A percentile compares a stretch with the other conserved stretches of the same genome.
Conservation (phyloP, 306 rosid species). For the Astragalus glycyphyllos region DNA sequence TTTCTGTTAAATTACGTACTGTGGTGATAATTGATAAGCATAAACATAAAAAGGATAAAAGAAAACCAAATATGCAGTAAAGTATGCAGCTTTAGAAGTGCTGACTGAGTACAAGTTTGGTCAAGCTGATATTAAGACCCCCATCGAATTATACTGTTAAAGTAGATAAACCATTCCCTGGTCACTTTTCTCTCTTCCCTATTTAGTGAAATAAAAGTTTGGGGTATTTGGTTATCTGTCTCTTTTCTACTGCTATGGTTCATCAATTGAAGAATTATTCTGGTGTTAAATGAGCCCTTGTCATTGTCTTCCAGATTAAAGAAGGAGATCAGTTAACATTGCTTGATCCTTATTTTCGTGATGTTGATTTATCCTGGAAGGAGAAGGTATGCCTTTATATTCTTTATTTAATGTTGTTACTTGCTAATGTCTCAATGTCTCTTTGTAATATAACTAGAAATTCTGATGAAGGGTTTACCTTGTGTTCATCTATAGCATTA, state of each 20-base stretch:
- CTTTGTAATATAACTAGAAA: neutral
- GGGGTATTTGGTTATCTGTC: conserved; percentile 22
- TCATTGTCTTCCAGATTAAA: conserved; percentile 68
- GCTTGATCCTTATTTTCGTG: conserved; percentile 69
- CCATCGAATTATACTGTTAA: neutral
- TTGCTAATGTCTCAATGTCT: neutral
- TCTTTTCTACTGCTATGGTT: conserved; percentile 26
- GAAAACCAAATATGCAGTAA: conserved; percentile 15
- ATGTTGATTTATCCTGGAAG: conserved; percentile 67
- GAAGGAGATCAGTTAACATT: conserved; percentile 88
- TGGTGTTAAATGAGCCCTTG: conserved; percentile 34
- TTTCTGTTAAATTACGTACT: conserved; percentile 3
- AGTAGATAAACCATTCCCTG: conserved; percentile 3
- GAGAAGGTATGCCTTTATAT: conserved; percentile 64
- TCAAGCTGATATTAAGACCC: conserved; percentile 23
- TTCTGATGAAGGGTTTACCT: conserved; percentile 39
- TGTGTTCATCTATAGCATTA: conserved; percentile 55
- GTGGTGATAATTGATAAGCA: conserved; percentile 26
- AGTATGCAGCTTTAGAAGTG: neutral
- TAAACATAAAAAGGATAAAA: conserved; percentile 29
- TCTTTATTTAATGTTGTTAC: conserved; percentile 29
- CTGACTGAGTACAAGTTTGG: conserved; percentile 5
- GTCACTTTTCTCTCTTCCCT: neutral
- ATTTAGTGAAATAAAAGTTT: conserved; percentile 8
- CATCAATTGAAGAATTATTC: conserved; percentile 37